Percentiles rank a stretch among this genome's conserved stretches.
phyloP scores from a whole-genome alignment of 2,329 filamentous ascomycete species.

The Botrytis squamosa region DNA sequence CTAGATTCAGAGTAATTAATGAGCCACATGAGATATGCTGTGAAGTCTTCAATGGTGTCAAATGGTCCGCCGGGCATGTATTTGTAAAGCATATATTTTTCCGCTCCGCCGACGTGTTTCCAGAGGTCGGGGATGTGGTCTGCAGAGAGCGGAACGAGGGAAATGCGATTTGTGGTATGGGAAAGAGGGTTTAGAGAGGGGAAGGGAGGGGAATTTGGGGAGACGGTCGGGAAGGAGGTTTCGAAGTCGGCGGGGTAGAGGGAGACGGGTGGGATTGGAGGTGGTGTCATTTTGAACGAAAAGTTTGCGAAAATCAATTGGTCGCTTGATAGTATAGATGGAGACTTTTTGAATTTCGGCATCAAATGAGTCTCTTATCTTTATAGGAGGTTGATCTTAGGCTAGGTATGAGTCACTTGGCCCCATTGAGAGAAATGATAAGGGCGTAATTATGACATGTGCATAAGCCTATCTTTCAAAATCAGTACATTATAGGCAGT shows the following conservation, averaged over 20 bases:
- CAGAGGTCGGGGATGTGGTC: constrained; percentile 30
- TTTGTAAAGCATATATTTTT: constrained; percentile 41
- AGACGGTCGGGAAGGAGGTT: not conserved
- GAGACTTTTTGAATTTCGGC: not conserved
- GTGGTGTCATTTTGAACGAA: not conserved
- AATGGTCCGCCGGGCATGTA: constrained; percentile 45
- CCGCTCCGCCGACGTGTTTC: constrained; percentile 25
- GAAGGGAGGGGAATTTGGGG: constrained; percentile 1
- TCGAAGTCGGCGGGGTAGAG: constrained; percentile 13
- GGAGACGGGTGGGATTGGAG: not conserved
- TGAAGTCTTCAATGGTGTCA: constrained; percentile 36
- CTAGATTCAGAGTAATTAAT: not conserved
- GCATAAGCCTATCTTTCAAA: not conserved
- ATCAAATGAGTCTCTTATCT: not conserved
- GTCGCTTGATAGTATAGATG: not conserved
- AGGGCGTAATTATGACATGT: not conserved
- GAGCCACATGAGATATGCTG: constrained; percentile 28
- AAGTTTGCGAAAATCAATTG: not conserved
- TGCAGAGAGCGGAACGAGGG: constrained; percentile 27
- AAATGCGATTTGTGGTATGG: constrained; percentile 23
- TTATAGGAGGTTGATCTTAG: not conserved
- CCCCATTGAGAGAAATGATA: not conserved
- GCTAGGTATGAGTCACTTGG: constrained; percentile 6
- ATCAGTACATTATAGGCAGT: not conserved
- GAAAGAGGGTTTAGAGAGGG: constrained; percentile 17